phyloP scores from a whole-genome alignment of 2,329 filamentous ascomycete species.

The Xylaria sp. region DNA sequence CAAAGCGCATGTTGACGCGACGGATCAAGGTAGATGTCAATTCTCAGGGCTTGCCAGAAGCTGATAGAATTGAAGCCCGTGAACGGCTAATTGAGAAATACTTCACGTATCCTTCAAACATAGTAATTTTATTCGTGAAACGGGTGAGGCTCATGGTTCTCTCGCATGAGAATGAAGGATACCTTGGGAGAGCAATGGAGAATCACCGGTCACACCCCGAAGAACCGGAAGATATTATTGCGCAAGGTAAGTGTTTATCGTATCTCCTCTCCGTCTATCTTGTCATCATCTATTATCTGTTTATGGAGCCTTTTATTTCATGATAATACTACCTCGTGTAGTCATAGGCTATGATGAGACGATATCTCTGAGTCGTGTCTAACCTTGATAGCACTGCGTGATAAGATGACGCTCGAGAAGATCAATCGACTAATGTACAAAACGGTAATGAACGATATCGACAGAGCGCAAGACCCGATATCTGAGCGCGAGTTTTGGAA shows the following conservation, averaged over 20 bases:
- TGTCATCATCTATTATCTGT: background rate
- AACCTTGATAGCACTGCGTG: conserved; percentile 27
- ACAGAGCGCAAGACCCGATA: conserved; percentile 17
- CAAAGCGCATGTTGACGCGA: conserved; percentile 43
- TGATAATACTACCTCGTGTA: background rate
- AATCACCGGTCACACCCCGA: background rate
- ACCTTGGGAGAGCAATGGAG: background rate
- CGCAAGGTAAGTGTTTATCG: conserved; percentile 18
- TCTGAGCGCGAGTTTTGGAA: conserved; percentile 21
- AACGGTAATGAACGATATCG: conserved; percentile 35
- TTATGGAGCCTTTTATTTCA: background rate
- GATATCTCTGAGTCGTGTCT: background rate
- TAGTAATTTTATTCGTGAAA: conserved; percentile 42
- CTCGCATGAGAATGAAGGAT: conserved; percentile 6
- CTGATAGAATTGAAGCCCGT: conserved; percentile 44
- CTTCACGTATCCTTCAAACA: conserved; percentile 42
- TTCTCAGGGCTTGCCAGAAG: conserved; percentile 47
- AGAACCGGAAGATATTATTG: conserved; percentile 29
- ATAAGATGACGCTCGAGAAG: conserved; percentile 21
- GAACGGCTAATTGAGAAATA: conserved; percentile 43
- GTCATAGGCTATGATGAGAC: background rate
- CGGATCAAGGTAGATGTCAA: conserved; percentile 49
- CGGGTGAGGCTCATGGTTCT: conserved; percentile 27
- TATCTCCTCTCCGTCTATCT: background rate
- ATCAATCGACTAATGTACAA: conserved; percentile 34